Evolutionary conservation across 305 asterid species (phyloP).

Genomic region (Petunia hybrid): DNA sequence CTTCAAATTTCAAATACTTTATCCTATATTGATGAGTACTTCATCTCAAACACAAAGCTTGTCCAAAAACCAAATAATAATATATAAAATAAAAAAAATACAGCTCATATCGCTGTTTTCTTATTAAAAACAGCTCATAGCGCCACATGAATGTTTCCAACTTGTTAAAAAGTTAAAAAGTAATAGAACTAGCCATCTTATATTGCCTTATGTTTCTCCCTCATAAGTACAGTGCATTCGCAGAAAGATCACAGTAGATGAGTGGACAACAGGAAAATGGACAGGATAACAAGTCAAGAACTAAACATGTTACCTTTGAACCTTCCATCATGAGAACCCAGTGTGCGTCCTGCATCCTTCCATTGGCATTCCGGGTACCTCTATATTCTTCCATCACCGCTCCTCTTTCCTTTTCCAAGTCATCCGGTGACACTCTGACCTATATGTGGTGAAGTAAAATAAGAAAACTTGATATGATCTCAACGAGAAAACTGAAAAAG

Average conservation of each 20-base stretch:
- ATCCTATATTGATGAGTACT: not conserved
- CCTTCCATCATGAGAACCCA: conserved; percentile 98
- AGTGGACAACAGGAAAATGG: conserved; percentile 26
- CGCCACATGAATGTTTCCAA: conserved; percentile 12
- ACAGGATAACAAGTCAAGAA: conserved; percentile 16
- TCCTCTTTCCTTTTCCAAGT: conserved; percentile 97
- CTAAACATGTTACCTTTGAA: conserved; percentile 66
- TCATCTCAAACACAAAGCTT: not conserved
- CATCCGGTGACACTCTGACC: conserved; percentile 80
- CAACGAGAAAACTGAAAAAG: conserved; percentile 18
- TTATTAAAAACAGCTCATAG: conserved; percentile 18
- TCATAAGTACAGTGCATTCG: not conserved
- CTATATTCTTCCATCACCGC: conserved; percentile 93
- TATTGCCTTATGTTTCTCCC: conserved; percentile 10
- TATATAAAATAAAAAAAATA: not conserved
- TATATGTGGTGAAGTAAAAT: conserved; percentile 46
- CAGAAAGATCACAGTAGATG: not conserved
- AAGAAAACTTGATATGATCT: conserved; percentile 26
- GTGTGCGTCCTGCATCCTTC: conserved; percentile 97
- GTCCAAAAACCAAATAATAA: conserved; percentile 1
- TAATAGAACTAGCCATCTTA: conserved; percentile 23
- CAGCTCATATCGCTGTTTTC: not conserved
- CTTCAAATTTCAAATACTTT: not conserved
- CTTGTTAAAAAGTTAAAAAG: conserved; percentile 22
- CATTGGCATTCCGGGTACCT: conserved; percentile 83